Conservation (phyloP, 129 eudicot species). For the Kitagawia praeruptora region DNA sequence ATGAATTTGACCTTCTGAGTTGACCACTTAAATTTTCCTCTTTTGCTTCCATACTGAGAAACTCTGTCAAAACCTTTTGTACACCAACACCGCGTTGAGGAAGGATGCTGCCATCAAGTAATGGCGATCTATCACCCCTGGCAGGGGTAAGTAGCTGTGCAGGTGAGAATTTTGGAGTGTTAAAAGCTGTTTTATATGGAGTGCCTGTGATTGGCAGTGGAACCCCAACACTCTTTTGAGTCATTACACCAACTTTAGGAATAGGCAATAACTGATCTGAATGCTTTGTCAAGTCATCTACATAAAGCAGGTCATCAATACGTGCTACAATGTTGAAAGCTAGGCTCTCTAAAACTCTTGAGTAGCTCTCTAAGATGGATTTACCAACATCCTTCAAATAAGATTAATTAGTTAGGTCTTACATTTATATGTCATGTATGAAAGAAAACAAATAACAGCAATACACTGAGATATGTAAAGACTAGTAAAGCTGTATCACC, state of each 20-base stretch:
- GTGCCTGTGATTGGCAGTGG: slow-evolving; percentile 36
- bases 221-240: slow-evolving; percentile 38
- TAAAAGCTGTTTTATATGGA: slow-evolving; percentile 54
- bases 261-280: slow-evolving; percentile 46
- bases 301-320: slow-evolving; percentile 67
- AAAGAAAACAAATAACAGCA: background rate
- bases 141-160: slow-evolving; percentile 40
- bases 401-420: background rate
- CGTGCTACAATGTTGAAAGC: slow-evolving; percentile 79
- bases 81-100: slow-evolving; percentile 30
- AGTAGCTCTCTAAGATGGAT: slow-evolving; percentile 79
- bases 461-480: background rate
- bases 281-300: slow-evolving; percentile 65
- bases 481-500: slow-evolving; percentile 24
- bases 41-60: slow-evolving; percentile 43
- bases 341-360: slow-evolving; percentile 79
- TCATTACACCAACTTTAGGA: slow-evolving; percentile 44
- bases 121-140: slow-evolving; percentile 17
- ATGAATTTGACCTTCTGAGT: slow-evolving; percentile 44
- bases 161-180: slow-evolving; percentile 62
- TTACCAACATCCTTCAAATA: slow-evolving; percentile 65
- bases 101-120: slow-evolving; percentile 16
- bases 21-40: slow-evolving; percentile 31
- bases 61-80: slow-evolving; percentile 57
- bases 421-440: background rate